Percentiles rank a stretch among this genome's conserved stretches.
phyloP scores from a whole-genome alignment of 192 early-diverging fungal genomes.

The Coemansia brasiliensis region DNA sequence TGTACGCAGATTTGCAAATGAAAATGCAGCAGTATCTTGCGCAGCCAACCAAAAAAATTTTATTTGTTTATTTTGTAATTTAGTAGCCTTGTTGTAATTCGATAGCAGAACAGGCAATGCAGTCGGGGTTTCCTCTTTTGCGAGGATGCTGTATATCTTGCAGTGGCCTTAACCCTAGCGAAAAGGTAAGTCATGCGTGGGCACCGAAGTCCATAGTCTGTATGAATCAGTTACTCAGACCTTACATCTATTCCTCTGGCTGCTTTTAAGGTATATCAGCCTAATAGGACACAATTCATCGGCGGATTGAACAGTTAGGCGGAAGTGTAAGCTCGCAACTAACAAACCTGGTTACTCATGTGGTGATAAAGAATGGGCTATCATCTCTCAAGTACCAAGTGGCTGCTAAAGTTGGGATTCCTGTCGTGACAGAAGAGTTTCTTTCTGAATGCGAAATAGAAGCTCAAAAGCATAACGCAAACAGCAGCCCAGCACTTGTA shows the following conservation, averaged over 20 bases:
- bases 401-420: conserved; percentile 39
- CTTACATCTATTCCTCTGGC: neutral
- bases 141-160: conserved; percentile 44
- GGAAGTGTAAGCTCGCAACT: conserved; percentile 37
- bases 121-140: conserved; percentile 21
- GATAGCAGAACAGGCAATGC: neutral
- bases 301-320: conserved; percentile 38
- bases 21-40: neutral
- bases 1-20: conserved; percentile 6
- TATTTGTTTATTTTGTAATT: neutral
- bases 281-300: conserved; percentile 29
- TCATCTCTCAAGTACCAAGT: conserved; percentile 40
- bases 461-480: conserved; percentile 9
- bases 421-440: conserved; percentile 42
- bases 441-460: conserved; percentile 41
- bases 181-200: conserved; percentile 26
- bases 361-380: conserved; percentile 29
- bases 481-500: neutral
- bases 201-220: too few relatives aligned
- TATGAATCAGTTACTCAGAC: too few relatives aligned
- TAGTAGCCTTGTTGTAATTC: too few relatives aligned
- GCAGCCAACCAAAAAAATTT: too few relatives aligned
- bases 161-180: conserved; percentile 37
- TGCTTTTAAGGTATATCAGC: neutral
- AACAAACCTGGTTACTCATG: conserved; percentile 45